Evolutionary conservation across 331 rosid genomes (phyloP), one percentile per base, ranked within the genome.

Genomic region (Quercus phellos): DNA sequence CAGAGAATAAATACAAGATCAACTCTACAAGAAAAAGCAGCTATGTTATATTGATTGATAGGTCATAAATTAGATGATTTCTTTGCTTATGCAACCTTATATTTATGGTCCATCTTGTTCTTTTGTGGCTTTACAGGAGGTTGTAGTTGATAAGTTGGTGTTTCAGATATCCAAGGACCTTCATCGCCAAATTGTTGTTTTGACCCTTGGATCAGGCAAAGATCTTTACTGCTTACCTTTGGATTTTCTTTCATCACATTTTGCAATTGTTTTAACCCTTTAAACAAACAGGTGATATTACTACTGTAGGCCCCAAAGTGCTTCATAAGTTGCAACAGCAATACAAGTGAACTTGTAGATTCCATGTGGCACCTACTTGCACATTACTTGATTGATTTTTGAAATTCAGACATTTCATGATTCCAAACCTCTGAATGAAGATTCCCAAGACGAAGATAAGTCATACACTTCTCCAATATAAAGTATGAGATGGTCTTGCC

Each of bases 161-260:
- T 13, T 30, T 70, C 84, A 60, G 22, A 75, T 79, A 10, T 75
- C 68, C 58, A n/a, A 21, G 61, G 64, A 79, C 42, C 68, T 77
- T 17, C 75, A 42, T 79, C 70, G 35, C 32, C 68, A 75, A 11
- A 55, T 58, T 22, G 59, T 70, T 42, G 74, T 83, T 42, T 79
- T 83, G 17, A 83, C 84, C 12, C 78, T 83, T 16, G 84, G 84
- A 55, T 51, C 87, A 53, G 87, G 87, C 72, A 79, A 11, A 24
- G 11, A 58, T 56, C 7, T 22, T 10, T 22, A 22, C 0, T 0
- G 17, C 53, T 10, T 58, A 22, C 64, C 13, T 58, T 58, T 8
- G 64, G 64, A 58, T 58, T 22, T 58, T 58, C 64, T 58, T 10
- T 58, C 64, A 21, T 26, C 30, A 58, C 29, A 2, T 58, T 13